Base-by-base conservation (phyloP, 768 basidiomycete genomes). In the Suillus subluteus region DNA sequence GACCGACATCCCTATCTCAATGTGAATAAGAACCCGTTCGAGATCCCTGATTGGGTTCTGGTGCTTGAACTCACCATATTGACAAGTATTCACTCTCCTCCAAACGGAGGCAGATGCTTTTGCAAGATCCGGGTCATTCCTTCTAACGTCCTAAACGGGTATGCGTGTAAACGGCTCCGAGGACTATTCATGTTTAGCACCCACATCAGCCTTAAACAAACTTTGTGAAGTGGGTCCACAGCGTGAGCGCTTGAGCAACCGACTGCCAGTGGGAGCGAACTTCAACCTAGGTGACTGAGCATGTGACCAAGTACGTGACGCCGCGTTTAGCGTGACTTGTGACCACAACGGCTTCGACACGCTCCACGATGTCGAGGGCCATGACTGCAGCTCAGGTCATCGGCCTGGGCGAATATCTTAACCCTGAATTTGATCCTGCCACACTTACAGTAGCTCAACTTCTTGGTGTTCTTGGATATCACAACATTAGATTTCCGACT, bases 311-410 rank as follows among this genome's bases (percentile, higher is more conserved):
- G 65, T 63, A 63, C 58, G 67, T 68, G 65, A 68, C 64, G 30
- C 6, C 38, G 37, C 56, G 59, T 58, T 58, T 66, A 15, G 43
- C 35, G 68, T 65, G 63, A 52, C 58, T 52, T 30, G 46, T 61
- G 44, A 48, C 38, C 6, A 63, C 9, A 40, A 43, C 63, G 46
- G 46, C 37, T 59, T 62, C 50, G 40, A 41, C 59, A 23, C 43
- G 23, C 68, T 63, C 71, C 69, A 75, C 76, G 65, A 93, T 93
- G 92, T 92, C 92, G 73, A 86, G 88, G 68, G 75, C 75, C 16
- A 78, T 92, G 69, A 93, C 91, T n/a, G 82, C 93, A 37, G 84
- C 91, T 3, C 89, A 95, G 76, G 81, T 95, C 63, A 89, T 95
- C 71, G 82, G 77, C 26, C 78, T 84, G 40, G 94, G 92, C 73